Evolutionary conservation across 306 rosid genomes (phyloP).

Genomic region (Luffa aegyptiaca): DNA sequence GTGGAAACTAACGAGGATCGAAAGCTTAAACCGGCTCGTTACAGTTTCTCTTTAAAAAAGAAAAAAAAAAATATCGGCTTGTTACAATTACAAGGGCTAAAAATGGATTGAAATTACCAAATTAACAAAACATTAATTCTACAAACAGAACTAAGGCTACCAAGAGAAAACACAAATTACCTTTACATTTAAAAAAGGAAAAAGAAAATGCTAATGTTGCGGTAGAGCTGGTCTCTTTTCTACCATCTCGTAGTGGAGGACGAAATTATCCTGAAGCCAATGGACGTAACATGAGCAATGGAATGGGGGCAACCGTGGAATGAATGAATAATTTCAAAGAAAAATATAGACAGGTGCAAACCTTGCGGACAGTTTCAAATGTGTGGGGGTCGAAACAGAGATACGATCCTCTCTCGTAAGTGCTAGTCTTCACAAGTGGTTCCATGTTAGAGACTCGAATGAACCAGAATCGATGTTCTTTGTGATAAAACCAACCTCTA

Average conservation of each 20-base stretch:
- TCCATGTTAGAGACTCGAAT: conserved; percentile 58
- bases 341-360: conserved; percentile 17
- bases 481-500: conserved; percentile 91
- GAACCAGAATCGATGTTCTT: conserved; percentile 65
- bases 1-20: neutral
- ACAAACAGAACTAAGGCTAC: neutral
- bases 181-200: neutral
- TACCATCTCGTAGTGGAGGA: conserved; percentile 56
- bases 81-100: neutral
- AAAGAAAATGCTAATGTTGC: conserved; percentile 8
- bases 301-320: neutral
- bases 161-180: neutral
- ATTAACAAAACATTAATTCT: conserved; percentile 1
- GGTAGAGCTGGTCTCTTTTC: conserved; percentile 63
- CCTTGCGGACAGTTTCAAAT: conserved; percentile 76
- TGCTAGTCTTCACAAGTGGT: conserved; percentile 63
- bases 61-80: neutral
- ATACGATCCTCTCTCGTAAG: conserved; percentile 77
- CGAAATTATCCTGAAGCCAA: conserved; percentile 70
- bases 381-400: conserved; percentile 79
- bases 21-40: conserved; percentile 6
- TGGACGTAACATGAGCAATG: neutral
- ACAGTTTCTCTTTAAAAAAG: neutral
- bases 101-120: neutral
- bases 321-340: neutral